phyloP scores from a whole-genome alignment of 1,284 basidiomycete species.

The Ceratobasidium sp. region DNA sequence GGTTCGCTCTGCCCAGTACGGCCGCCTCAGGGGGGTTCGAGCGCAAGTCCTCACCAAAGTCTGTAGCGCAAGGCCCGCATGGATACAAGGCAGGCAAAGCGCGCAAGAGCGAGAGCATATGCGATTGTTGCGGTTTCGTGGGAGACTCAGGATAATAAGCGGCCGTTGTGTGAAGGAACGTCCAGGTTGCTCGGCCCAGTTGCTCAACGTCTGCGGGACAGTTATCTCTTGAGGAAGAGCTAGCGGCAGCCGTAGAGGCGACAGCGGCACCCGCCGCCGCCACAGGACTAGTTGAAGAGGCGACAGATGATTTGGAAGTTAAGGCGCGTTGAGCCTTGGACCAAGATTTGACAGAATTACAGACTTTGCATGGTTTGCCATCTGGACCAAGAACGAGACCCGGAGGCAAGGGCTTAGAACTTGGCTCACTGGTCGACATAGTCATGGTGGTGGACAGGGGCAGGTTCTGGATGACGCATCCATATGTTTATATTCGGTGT shows the following conservation, averaged over 20 bases:
- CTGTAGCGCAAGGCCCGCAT: conserved; percentile 83
- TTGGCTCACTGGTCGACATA: not conserved
- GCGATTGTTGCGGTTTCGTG: conserved; percentile 72
- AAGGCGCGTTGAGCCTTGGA: conserved; percentile 55
- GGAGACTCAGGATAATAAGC: conserved; percentile 91
- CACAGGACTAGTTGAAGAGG: conserved; percentile 15
- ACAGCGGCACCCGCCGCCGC: conserved; percentile 43
- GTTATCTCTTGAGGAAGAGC: conserved; percentile 61
- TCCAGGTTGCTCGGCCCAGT: conserved; percentile 92
- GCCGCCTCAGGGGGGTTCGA: conserved; percentile 69
- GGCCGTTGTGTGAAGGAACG: conserved; percentile 92
- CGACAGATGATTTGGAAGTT: not conserved
- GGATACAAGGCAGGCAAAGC: conserved; percentile 87
- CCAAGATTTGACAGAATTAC: conserved; percentile 83
- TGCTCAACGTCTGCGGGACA: conserved; percentile 90
- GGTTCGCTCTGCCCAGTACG: conserved; percentile 69
- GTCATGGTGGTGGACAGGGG: conserved; percentile 7
- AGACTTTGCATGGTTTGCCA: conserved; percentile 93
- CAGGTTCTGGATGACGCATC: too few species aligned
- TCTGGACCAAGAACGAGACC: conserved; percentile 89
- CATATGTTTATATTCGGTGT: too few species aligned
- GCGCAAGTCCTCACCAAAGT: conserved; percentile 77
- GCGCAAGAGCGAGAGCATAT: conserved; percentile 82
- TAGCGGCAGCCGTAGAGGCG: conserved; percentile 50
- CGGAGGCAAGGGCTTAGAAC: conserved; percentile 60